Conservation (phyloP, 805 yeast species). For the Grigorovia yakushimaensis region DNA sequence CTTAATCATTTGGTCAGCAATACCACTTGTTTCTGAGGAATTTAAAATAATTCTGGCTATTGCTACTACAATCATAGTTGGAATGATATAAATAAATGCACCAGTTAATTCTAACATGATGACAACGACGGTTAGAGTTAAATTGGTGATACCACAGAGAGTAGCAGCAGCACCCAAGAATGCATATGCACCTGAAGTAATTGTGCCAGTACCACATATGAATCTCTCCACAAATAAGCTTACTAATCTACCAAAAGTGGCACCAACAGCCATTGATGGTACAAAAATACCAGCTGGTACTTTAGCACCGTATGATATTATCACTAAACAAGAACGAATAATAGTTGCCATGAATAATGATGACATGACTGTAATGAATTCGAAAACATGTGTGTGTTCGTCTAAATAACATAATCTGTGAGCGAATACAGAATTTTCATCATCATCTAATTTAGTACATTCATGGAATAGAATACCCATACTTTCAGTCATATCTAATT, state of each 20-base stretch:
- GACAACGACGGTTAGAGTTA: constrained; percentile 87
- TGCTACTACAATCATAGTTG: constrained; percentile 93
- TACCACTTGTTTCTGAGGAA: constrained; percentile 72
- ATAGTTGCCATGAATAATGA: constrained; percentile 63
- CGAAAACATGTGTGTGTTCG: constrained; percentile 19
- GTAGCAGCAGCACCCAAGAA: constrained; percentile 95
- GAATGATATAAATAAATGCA: constrained; percentile 81
- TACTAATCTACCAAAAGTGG: constrained; percentile 81
- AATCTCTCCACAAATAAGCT: constrained; percentile 59
- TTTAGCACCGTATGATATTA: constrained; percentile 82
- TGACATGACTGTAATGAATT: constrained; percentile 32
- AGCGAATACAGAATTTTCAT: constrained; percentile 27
- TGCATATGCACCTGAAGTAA: constrained; percentile 92
- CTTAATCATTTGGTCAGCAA: constrained; percentile 89
- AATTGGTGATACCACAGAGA: constrained; percentile 84
- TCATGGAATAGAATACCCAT: constrained; percentile 87
- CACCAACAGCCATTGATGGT: constrained; percentile 96
- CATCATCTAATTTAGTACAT: constrained; percentile 39
- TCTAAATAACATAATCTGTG: constrained; percentile 34
- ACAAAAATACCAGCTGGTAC: constrained; percentile 98
- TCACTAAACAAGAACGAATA: constrained; percentile 59
- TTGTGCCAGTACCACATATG: constrained; percentile 41
- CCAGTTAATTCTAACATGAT: constrained; percentile 96
- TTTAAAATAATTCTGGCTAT: constrained; percentile 75
- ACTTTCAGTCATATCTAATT: constrained; percentile 88